phyloP scores from a whole-genome alignment of 345 rosid species.

The thale cress (Arabidopsis thaliana) region DNA sequence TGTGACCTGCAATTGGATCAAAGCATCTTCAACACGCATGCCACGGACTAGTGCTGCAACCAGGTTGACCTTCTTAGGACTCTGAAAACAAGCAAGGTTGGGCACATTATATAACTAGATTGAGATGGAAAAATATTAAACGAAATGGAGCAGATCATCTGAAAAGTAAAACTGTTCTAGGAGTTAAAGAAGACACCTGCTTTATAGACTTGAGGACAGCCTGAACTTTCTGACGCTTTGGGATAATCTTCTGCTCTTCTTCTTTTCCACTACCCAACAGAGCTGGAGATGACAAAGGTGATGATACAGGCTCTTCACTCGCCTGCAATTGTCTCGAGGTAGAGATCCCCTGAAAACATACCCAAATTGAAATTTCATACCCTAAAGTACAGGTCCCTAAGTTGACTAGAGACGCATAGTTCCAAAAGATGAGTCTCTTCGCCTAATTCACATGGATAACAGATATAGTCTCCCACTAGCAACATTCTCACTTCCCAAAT shows the following conservation, averaged over 20 bases:
- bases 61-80: slow-evolving; percentile 94
- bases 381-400: neutral
- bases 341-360: slow-evolving; percentile 66
- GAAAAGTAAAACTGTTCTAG: neutral
- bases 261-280: slow-evolving; percentile 58
- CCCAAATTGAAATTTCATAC: neutral
- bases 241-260: slow-evolving; percentile 64
- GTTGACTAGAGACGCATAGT: neutral
- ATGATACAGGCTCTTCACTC: slow-evolving; percentile 70
- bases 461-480: neutral
- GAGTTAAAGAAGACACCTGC: slow-evolving; percentile 54
- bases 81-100: slow-evolving; percentile 56
- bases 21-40: slow-evolving; percentile 97
- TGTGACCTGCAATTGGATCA: slow-evolving; percentile 87
- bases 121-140: neutral
- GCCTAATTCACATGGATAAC: neutral
- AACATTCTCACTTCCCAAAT: neutral
- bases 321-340: slow-evolving; percentile 68
- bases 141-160: neutral
- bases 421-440: neutral
- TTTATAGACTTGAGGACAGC: slow-evolving; percentile 87
- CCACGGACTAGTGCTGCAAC: slow-evolving; percentile 96
- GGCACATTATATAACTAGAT: neutral
- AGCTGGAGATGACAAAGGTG: slow-evolving; percentile 75
- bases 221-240: slow-evolving; percentile 76